Evolutionary conservation across 768 basidiomycete species (phyloP), one percentile per base, ranked within the genome.

Genomic region (Boletus coccyginus): DNA sequence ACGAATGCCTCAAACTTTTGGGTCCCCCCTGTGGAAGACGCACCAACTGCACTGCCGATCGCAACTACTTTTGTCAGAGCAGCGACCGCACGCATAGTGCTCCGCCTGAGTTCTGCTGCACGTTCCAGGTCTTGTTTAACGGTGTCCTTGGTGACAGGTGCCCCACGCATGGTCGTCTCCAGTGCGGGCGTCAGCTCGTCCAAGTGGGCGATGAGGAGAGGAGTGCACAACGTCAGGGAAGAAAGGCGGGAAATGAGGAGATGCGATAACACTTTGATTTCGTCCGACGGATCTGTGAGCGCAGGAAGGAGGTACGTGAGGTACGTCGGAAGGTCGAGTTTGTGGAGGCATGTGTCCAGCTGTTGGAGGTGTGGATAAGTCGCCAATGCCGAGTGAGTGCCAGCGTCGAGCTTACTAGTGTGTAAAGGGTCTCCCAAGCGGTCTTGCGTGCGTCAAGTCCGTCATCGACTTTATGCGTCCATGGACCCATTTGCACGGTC

Each of bases 391-490:
- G 11, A 17, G 10, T 19, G 12, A 53, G 21, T 19, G 17, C 24
- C 5, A n/a, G 7, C n/a, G 5, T 39, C 9, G 7, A 11, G 72
- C 88, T 62, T 63, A 94, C 93, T 62, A 98, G 73, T 19, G 94
- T 97, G 69, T 97, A 95, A 78, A 98, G 92, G 1, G 94, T 94
- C 73, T 99, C 97, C 72, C 92, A 98, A 3, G 97, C 96, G 0
- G 92, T 95, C 79, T 98, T 98, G 56, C 97, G 86, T 21, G 94
- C 87, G 60, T 98, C 96, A 40, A 98, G 79, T 46, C 97, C 97
- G 61, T 98, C 95, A 64, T 99, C 97, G 50, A 97, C 92, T 69
- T 91, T 94, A 74, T 96, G 93, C 29, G 88, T 91, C 94, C 94
- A 97, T 3, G 94, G 94, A 21, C 94, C 94, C 94, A 97, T 97